Percentiles rank a stretch among this genome's conserved stretches.
These are phyloP conservation scores for Metrosideros polymorpha DNA, from an alignment of 441 rosid genomes.

Conservation along the genomic window DNA sequence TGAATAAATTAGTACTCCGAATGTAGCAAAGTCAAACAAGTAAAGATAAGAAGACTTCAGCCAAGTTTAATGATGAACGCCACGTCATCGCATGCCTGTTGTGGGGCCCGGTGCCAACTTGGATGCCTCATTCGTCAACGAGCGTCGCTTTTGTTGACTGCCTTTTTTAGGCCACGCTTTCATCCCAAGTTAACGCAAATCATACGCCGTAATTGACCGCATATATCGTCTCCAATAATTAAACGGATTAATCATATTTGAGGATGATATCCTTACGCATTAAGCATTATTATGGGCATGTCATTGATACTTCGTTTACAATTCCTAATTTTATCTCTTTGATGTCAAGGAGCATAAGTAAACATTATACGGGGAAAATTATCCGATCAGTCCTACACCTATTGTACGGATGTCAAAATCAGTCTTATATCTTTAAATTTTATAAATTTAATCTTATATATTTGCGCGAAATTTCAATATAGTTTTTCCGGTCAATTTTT, in stretches of 20 bases:
- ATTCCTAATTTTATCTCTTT: neutral
- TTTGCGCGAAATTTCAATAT: neutral
- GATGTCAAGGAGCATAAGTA: neutral
- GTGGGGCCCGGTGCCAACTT: neutral
- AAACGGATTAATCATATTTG: too few relatives aligned
- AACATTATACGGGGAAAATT: neutral
- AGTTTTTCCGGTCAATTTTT: accelerated
- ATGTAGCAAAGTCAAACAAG: neutral
- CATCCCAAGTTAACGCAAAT: neutral
- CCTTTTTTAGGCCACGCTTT: neutral
- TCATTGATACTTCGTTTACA: neutral
- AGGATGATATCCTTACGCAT: too few relatives aligned
- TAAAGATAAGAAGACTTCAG: neutral
- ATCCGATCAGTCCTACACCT: accelerated
- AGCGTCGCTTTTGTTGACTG: neutral
- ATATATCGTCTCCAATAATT: too few relatives aligned
- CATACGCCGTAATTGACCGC: neutral
- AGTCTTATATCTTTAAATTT: too few relatives aligned
- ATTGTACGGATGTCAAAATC: accelerated
- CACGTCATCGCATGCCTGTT: neutral
- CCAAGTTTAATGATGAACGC: neutral
- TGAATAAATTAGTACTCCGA: neutral
- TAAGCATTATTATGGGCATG: too few relatives aligned
- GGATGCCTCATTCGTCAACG: neutral
- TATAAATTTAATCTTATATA: accelerated